Conservation (phyloP, 352 stramenopile species). For the Phytophthora nicotianae region DNA sequence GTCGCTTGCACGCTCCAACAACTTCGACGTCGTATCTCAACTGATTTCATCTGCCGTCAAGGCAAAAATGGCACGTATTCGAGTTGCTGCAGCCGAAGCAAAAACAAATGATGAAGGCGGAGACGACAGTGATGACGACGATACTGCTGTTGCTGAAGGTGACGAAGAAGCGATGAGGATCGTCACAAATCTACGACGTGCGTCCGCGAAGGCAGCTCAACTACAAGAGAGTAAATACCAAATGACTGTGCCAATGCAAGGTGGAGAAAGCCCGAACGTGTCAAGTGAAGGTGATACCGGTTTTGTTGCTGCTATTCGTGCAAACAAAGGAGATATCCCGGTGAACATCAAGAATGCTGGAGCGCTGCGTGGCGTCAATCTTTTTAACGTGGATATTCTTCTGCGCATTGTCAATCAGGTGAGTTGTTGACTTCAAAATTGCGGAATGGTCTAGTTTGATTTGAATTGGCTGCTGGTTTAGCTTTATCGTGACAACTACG, state of each 20-base stretch:
- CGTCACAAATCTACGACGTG: constrained; percentile 34
- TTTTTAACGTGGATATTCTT: constrained; percentile 67
- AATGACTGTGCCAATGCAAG: constrained; percentile 11
- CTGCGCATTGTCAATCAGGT: constrained; percentile 67
- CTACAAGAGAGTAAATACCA: constrained; percentile 17
- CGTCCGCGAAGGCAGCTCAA: constrained; percentile 34
- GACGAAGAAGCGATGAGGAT: constrained; percentile 43
- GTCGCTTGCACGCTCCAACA: constrained; percentile 40
- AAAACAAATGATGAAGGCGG: constrained; percentile 11
- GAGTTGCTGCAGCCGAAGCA: constrained; percentile 6
- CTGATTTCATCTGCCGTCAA: constrained; percentile 20
- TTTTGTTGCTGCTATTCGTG: constrained; percentile 13
- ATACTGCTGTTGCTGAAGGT: constrained; percentile 37
- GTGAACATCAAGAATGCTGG: constrained; percentile 54
- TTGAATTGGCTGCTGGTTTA: constrained; percentile 8
- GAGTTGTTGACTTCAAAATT: background rate
- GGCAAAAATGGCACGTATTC: constrained; percentile 15
- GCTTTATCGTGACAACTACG: constrained; percentile 80
- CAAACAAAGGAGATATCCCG: constrained; percentile 46
- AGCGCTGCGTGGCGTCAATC: constrained; percentile 49
- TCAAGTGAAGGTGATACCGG: constrained; percentile 22
- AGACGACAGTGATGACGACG: constrained; percentile 17
- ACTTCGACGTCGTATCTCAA: constrained; percentile 35
- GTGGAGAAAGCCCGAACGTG: constrained; percentile 2
- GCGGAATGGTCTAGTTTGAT: background rate